Percentiles rank a stretch among this genome's conserved stretches.
Evolutionary conservation across 805 yeast genomes (phyloP).

Genomic region (Candida odintsovae): DNA sequence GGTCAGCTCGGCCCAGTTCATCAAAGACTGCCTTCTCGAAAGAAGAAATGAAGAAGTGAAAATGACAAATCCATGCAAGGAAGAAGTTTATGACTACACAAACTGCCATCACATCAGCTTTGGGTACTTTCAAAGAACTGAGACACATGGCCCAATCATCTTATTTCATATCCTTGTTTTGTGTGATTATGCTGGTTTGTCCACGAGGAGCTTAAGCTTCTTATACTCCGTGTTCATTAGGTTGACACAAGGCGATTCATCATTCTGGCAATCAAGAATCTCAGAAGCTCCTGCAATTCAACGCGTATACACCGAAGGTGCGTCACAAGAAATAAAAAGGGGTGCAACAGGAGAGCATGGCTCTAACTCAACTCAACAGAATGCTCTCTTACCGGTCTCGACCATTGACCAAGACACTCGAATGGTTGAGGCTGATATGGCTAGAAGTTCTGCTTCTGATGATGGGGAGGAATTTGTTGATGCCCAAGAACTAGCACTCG

Average conservation of each 20-base stretch:
- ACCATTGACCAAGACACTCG: not conserved
- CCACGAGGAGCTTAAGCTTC: not conserved
- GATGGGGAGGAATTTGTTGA: not conserved
- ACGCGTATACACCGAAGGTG: not conserved
- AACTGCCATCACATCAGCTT: not conserved
- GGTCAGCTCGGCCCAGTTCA: not conserved
- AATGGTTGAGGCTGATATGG: not conserved
- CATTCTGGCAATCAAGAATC: not conserved
- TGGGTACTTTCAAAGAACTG: not conserved
- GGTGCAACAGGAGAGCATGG: not conserved
- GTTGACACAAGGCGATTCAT: not conserved
- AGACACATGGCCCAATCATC: not conserved
- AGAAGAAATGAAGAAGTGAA: not conserved
- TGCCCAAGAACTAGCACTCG: not conserved
- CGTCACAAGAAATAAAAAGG: not conserved
- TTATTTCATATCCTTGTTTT: not conserved
- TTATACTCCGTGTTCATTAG: not conserved
- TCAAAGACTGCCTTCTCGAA: not conserved
- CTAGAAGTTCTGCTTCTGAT: not conserved
- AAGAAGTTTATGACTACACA: not conserved
- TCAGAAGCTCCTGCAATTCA: not conserved
- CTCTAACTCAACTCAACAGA: not conserved
- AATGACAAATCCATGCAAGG: not conserved
- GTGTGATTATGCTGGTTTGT: not conserved
- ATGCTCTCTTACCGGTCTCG: too few relatives aligned